Evolutionary conservation across 2,329 filamentous ascomycete species (phyloP).

Genomic region (Fusarium mexicanum): DNA sequence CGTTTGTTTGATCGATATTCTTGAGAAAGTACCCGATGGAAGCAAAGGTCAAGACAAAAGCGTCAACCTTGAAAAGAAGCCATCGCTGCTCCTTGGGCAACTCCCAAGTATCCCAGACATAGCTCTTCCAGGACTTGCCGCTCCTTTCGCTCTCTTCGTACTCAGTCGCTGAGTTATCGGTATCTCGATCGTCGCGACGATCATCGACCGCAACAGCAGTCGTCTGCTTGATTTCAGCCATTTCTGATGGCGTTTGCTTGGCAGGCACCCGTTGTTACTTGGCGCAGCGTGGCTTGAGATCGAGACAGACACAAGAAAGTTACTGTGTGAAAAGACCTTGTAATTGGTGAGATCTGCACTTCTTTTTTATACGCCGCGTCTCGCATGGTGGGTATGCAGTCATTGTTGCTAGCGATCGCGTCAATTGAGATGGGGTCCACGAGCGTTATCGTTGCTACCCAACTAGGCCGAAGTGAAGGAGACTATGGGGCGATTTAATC

Average conservation of each 20-base stretch:
- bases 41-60: conserved; percentile 48
- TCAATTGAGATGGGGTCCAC: conserved; percentile 10
- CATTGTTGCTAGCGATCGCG: conserved; percentile 35
- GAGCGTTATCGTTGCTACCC: not conserved
- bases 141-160: not conserved
- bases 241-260: not conserved
- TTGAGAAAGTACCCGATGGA: conserved; percentile 49
- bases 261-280: not conserved
- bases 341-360: not conserved
- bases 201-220: not conserved
- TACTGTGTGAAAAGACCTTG: no score
- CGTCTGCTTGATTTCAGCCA: conserved; percentile 7
- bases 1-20: conserved; percentile 52
- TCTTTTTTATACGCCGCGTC: not conserved
- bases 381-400: conserved; percentile 11
- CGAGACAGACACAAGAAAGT: not conserved
- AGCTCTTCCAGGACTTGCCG: conserved; percentile 47
- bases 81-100: conserved; percentile 46
- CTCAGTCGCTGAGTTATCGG: not conserved
- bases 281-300: not conserved
- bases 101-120: conserved; percentile 51
- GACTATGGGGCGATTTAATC: not conserved
- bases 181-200: not conserved
- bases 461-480: not conserved
- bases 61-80: conserved; percentile 49